phyloP scores from a whole-genome alignment of 2,329 filamentous ascomycete genomes.

The Nemania sp. region DNA sequence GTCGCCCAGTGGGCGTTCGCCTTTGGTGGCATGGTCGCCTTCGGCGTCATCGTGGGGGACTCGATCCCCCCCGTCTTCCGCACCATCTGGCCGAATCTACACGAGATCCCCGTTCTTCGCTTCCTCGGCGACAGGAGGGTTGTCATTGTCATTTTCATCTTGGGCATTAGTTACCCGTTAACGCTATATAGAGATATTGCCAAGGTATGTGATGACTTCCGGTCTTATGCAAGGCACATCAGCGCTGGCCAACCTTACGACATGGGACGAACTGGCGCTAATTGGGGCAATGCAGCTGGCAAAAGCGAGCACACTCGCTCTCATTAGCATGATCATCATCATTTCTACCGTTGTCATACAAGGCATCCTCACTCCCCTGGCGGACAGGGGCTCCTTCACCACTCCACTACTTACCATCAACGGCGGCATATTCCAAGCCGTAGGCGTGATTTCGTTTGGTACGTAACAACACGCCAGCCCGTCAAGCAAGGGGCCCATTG shows the following conservation, averaged over 20 bases:
- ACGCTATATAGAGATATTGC: slow-evolving; percentile 96
- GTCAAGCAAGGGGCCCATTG: not conserved
- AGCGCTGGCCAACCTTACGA: not conserved
- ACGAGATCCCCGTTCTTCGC: slow-evolving; percentile 75
- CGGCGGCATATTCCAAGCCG: slow-evolving; percentile 87
- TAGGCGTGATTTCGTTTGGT: slow-evolving; percentile 98
- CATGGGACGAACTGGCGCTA: not conserved
- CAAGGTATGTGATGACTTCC: slow-evolving; percentile 68
- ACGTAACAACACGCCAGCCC: slow-evolving; percentile 38
- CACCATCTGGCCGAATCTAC: slow-evolving; percentile 79
- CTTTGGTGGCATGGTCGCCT: slow-evolving; percentile 98
- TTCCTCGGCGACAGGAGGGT: slow-evolving; percentile 80
- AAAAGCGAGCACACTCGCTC: slow-evolving; percentile 90
- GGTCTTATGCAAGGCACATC: slow-evolving; percentile 34
- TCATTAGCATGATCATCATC: slow-evolving; percentile 92
- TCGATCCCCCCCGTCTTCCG: slow-evolving; percentile 88
- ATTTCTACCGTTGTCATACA: slow-evolving; percentile 86
- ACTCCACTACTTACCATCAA: slow-evolving; percentile 78
- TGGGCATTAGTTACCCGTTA: slow-evolving; percentile 87
- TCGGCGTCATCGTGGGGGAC: slow-evolving; percentile 96
- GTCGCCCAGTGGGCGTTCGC: slow-evolving; percentile 98
- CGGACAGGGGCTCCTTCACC: slow-evolving; percentile 72
- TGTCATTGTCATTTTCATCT: slow-evolving; percentile 84
- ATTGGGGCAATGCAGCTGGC: slow-evolving; percentile 71
- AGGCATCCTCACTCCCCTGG: slow-evolving; percentile 72